Evolutionary conservation across 805 yeast genomes (phyloP).

Genomic region (Wickerhamomyces bisporus): DNA sequence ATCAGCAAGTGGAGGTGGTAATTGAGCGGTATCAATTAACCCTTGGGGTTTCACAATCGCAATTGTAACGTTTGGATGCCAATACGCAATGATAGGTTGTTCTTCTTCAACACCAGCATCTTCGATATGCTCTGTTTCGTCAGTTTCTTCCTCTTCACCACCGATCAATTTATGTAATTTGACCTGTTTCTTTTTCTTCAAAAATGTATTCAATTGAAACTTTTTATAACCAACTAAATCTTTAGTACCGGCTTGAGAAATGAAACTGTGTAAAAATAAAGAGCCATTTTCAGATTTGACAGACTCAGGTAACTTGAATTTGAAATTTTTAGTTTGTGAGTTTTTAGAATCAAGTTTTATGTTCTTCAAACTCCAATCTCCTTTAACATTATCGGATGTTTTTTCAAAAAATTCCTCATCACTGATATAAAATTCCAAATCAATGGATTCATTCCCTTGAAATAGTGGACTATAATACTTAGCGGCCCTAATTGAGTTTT

Average conservation of each 20-base stretch:
- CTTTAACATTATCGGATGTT: not conserved
- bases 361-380: constrained; percentile 4
- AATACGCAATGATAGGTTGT: constrained; percentile 24
- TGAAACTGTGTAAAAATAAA: constrained; percentile 28
- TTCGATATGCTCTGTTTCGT: constrained; percentile 15
- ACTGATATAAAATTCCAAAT: constrained; percentile 25
- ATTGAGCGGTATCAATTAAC: constrained; percentile 11
- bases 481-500: constrained; percentile 20
- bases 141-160: constrained; percentile 6
- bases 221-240: constrained; percentile 18
- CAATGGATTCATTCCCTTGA: constrained; percentile 10
- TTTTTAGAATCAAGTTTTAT: constrained; percentile 9
- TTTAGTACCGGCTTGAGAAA: constrained; percentile 16
- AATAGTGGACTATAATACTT: constrained; percentile 18
- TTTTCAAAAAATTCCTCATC: constrained; percentile 12
- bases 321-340: constrained; percentile 9
- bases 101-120: constrained; percentile 5
- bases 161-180: constrained; percentile 28
- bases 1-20: constrained; percentile 22
- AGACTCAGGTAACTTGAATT: constrained; percentile 13
- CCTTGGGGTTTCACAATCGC: constrained; percentile 22
- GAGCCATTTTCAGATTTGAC: constrained; percentile 27
- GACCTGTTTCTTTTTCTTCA: constrained; percentile 25
- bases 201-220: constrained; percentile 23
- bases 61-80: constrained; percentile 34